Percentiles rank a stretch among this genome's conserved stretches.
phyloP scores from a whole-genome alignment of 192 early-diverging fungal species.

The Tieghemiomyces parasiticus region DNA sequence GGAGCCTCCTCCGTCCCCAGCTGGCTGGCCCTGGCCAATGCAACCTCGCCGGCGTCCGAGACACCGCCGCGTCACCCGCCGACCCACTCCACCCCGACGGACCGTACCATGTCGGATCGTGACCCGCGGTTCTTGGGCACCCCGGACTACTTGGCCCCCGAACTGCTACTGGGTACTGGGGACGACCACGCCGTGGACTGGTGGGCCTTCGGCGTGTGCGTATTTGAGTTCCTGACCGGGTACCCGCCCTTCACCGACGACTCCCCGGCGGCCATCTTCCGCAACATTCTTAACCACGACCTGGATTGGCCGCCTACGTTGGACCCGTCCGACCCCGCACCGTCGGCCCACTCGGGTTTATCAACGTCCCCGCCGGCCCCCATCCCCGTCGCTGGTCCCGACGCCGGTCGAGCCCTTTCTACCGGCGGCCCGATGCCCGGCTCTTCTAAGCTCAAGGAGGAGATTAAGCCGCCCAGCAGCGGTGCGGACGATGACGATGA shows the following conservation, averaged over 20 bases:
- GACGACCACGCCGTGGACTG: conserved; percentile 83
- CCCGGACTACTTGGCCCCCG: conserved; percentile 90
- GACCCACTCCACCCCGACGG: not conserved
- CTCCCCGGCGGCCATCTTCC: conserved; percentile 69
- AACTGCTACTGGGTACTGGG: conserved; percentile 72
- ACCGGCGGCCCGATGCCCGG: not conserved
- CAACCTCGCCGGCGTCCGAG: not conserved
- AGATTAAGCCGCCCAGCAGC: conserved; percentile 1
- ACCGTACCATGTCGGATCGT: not conserved
- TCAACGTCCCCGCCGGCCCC: not conserved
- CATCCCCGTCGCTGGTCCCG: not conserved
- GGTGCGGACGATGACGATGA: not conserved
- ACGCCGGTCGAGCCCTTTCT: not conserved
- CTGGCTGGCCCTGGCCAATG: conserved; percentile 9
- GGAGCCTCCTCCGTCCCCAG: conserved; percentile 9
- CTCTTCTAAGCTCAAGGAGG: conserved; percentile 7
- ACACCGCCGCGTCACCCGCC: not conserved
- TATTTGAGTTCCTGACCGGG: conserved; percentile 81
- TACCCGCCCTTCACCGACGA: conserved; percentile 87
- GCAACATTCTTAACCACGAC: conserved; percentile 65
- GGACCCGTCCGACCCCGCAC: not conserved
- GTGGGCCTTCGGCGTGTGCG: conserved; percentile 88
- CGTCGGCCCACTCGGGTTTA: not conserved
- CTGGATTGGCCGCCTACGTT: conserved; percentile 37
- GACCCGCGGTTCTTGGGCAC: conserved; percentile 48